phyloP scores from a whole-genome alignment of 345 rosid genomes.

The Pistacia vera region DNA sequence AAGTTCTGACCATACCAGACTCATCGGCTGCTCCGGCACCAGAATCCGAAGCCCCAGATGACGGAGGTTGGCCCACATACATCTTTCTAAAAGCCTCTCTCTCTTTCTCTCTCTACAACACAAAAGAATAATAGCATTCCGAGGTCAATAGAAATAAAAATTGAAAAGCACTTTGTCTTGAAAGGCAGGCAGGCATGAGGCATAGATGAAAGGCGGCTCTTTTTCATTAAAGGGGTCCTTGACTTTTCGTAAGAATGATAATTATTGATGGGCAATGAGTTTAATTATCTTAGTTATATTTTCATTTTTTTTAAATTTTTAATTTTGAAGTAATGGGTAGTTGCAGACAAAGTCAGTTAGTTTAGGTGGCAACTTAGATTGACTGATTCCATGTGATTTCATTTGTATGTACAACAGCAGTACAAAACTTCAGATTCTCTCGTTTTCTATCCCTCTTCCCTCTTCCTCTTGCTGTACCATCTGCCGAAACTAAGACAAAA shows the following conservation, averaged over 20 bases:
- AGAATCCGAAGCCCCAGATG: constrained; percentile 28
- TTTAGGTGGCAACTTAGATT: background rate
- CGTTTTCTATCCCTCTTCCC: no score
- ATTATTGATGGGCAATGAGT: no score
- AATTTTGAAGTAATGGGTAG: background rate
- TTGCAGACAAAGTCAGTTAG: background rate
- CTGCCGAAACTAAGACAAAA: no score
- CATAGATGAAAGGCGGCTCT: constrained; percentile 22
- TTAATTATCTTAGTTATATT: no score
- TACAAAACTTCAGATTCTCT: no score
- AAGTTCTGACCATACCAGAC: constrained; percentile 51
- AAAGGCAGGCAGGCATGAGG: background rate
- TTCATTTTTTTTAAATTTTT: no score
- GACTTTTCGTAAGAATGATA: background rate
- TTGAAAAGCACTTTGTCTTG: background rate
- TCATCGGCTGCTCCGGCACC: constrained; percentile 36
- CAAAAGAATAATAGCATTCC: background rate
- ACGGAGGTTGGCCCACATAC: constrained; percentile 42
- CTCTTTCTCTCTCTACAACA: background rate
- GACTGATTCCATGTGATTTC: background rate
- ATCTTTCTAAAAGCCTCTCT: constrained; percentile 20
- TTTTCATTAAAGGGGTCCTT: background rate
- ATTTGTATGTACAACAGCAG: no score
- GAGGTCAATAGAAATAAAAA: constrained; percentile 14
- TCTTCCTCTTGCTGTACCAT: no score